phyloP scores from a whole-genome alignment of 306 rosid species.

The Gleditsia sinensis region DNA sequence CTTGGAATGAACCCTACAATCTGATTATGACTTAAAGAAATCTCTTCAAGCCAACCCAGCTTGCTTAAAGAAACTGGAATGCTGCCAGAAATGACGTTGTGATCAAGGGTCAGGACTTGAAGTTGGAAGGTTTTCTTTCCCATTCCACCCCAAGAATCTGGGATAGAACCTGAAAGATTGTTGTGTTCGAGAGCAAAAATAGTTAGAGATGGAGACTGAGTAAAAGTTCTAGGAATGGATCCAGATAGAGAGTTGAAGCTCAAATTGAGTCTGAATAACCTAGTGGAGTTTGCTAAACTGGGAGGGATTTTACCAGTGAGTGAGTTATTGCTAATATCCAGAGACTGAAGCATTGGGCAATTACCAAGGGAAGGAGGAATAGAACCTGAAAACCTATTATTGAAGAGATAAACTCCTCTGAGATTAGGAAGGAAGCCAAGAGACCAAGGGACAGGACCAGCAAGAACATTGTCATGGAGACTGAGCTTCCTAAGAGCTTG shows the following conservation, averaged over 20 bases:
- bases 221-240: constrained; percentile 58
- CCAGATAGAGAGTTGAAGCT: constrained; percentile 82
- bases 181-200: constrained; percentile 70
- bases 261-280: constrained; percentile 64
- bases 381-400: constrained; percentile 77
- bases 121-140: constrained; percentile 51
- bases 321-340: constrained; percentile 74
- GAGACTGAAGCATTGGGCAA: constrained; percentile 70
- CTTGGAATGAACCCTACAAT: constrained; percentile 64
- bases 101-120: constrained; percentile 62
- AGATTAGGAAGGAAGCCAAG: constrained; percentile 71
- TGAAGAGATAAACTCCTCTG: constrained; percentile 89
- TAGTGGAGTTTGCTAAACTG: constrained; percentile 62
- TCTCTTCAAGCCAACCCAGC: constrained; percentile 52
- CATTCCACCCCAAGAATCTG: constrained; percentile 55
- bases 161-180: constrained; percentile 67
- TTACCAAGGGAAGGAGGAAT: constrained; percentile 76
- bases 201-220: constrained; percentile 51
- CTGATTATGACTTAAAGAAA: constrained; percentile 64
- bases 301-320: constrained; percentile 70
- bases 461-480: constrained; percentile 69
- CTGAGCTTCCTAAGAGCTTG: constrained; percentile 74
- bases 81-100: constrained; percentile 57
- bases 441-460: constrained; percentile 62
- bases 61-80: constrained; percentile 64